Evolutionary conservation across 164 flowering plant genomes (phyloP).

Genomic region (grape (Vitis vinifera)): DNA sequence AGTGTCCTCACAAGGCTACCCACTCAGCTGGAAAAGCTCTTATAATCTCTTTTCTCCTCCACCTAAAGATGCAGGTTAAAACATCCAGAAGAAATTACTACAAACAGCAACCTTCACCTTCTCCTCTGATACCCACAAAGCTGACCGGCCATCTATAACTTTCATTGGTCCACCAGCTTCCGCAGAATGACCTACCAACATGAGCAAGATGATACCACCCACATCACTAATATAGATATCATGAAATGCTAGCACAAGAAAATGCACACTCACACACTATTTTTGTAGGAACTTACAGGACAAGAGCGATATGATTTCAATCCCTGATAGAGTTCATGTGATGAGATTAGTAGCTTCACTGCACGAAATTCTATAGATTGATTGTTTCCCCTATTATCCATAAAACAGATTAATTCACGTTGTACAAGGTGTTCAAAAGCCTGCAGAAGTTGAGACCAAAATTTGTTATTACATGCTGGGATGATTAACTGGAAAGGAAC

Average conservation of each 20-base stretch:
- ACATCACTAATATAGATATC: background rate
- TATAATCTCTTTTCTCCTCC: no score
- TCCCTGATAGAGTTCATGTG: conserved; percentile 62
- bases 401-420: conserved; percentile 58
- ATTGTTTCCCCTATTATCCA: conserved; percentile 52
- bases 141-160: conserved; percentile 5
- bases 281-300: conserved; percentile 60
- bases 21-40: no score
- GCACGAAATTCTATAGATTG: conserved; percentile 75
- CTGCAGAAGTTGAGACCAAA: conserved; percentile 34
- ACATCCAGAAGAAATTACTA: background rate
- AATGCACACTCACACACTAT: background rate
- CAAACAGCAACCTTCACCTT: background rate
- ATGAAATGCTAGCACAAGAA: background rate
- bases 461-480: background rate
- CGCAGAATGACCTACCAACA: conserved; percentile 48
- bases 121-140: background rate
- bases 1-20: no score
- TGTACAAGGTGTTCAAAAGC: conserved; percentile 81
- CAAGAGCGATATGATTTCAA: conserved; percentile 57
- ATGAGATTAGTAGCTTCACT: conserved; percentile 73
- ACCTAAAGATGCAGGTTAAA: no score
- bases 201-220: background rate
- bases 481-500: background rate
- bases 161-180: conserved; percentile 42